A percentile compares a stretch with the other conserved stretches of the same genome.
phyloP scores from a whole-genome alignment of 1,139 yeast species.

The Sugiyamaella xylanicola region DNA sequence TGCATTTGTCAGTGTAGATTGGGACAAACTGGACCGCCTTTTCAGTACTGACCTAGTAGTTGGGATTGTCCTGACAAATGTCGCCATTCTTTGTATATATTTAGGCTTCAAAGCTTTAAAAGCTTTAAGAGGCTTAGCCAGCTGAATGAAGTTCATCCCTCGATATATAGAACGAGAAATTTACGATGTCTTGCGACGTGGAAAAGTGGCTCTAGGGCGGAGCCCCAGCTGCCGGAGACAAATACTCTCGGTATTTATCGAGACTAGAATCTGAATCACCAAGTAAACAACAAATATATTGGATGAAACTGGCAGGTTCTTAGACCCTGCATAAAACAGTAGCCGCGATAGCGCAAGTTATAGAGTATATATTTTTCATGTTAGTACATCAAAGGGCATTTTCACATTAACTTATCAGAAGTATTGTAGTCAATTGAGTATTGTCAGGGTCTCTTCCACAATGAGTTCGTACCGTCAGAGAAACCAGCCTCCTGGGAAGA shows the following conservation, averaged over 20 bases:
- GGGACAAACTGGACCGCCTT: slow-evolving; percentile 1
- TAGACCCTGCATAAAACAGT: neutral
- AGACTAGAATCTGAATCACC: too few relatives aligned
- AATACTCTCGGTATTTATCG: too few relatives aligned
- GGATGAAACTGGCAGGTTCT: neutral
- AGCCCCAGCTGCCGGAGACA: too few relatives aligned
- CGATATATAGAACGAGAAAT: too few relatives aligned
- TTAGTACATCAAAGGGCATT: too few relatives aligned
- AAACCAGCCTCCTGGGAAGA: slow-evolving; percentile 19
- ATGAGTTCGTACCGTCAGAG: slow-evolving; percentile 12
- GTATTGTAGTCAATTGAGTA: too few relatives aligned
- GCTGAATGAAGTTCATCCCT: too few relatives aligned
- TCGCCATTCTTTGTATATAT: slow-evolving; percentile 12
- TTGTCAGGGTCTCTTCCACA: neutral
- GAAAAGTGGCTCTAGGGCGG: too few relatives aligned
- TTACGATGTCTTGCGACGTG: too few relatives aligned
- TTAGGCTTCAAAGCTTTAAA: neutral
- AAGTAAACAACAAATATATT: too few relatives aligned
- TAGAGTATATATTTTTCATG: too few relatives aligned
- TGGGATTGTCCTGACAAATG: slow-evolving; percentile 10
- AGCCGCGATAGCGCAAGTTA: slow-evolving; percentile 7
- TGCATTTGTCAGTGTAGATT: neutral
- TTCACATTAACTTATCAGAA: too few relatives aligned
- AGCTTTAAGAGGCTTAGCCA: neutral
- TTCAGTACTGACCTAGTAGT: slow-evolving; percentile 13